Percentiles rank a stretch among this genome's conserved stretches.
Evolutionary conservation across 106 monocot species (phyloP).

Genomic region (Agapanthus africanus): DNA sequence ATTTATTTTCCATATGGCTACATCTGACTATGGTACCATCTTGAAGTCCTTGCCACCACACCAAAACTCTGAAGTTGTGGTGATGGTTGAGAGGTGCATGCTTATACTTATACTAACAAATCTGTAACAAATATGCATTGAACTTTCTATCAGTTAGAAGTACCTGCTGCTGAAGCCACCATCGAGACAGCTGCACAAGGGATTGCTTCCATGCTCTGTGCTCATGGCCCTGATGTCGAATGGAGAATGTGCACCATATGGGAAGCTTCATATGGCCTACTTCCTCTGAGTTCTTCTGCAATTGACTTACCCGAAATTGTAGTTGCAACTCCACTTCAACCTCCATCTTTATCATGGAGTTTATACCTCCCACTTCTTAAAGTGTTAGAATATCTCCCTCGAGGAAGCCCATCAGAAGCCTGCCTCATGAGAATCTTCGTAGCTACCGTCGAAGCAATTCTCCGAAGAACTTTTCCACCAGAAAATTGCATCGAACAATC

Average conservation of each 20-base stretch:
- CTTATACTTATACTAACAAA: too few species aligned
- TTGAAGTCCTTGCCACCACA: too few species aligned
- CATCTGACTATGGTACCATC: too few species aligned
- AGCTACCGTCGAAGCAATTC: constrained; percentile 82
- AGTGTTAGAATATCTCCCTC: constrained; percentile 81
- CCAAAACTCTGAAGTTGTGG: too few species aligned
- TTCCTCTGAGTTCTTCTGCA: constrained; percentile 83
- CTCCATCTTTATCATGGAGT: constrained; percentile 77
- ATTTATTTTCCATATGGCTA: too few species aligned
- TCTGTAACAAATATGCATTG: too few species aligned
- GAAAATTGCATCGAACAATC: constrained; percentile 38
- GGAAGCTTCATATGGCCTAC: constrained; percentile 97
- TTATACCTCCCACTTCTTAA: constrained; percentile 78
- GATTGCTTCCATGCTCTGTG: constrained; percentile 89
- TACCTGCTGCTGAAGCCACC: constrained; percentile 65
- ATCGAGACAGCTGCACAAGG: constrained; percentile 95
- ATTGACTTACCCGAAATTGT: constrained; percentile 95
- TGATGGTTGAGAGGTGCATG: too few species aligned
- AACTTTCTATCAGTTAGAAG: constrained; percentile 40
- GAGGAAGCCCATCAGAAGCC: constrained; percentile 91
- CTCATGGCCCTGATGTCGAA: constrained; percentile 96
- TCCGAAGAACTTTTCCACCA: constrained; percentile 67
- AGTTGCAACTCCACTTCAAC: constrained; percentile 82
- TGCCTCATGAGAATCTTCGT: constrained; percentile 96
- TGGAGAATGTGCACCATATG: constrained; percentile 96